Percentiles rank a stretch among this genome's conserved stretches.
Conservation (phyloP, 2,329 filamentous ascomycete species). For the Epichloe brachyelytri region DNA sequence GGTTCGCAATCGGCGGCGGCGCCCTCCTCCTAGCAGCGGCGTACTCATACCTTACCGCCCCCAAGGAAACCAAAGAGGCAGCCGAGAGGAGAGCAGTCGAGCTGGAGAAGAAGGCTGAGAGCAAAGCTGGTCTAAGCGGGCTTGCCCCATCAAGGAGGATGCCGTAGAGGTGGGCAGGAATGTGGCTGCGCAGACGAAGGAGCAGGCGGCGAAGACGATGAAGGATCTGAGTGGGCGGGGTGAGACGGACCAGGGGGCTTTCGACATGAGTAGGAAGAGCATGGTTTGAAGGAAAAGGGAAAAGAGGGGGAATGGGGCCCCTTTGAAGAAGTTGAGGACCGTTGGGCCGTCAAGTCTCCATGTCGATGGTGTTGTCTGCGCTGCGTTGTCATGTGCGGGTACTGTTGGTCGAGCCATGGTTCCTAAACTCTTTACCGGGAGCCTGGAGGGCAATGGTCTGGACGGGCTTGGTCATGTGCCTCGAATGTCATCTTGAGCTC, state of each 20-base stretch:
- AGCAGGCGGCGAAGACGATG: conserved; percentile 13
- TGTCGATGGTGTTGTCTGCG: no score
- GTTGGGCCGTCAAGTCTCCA: not conserved
- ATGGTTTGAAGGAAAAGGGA: no score
- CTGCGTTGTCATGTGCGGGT: conserved; percentile 35
- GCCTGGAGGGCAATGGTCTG: conserved; percentile 26
- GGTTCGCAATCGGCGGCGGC: conserved; percentile 17
- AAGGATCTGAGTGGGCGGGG: conserved; percentile 20
- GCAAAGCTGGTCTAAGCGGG: not conserved
- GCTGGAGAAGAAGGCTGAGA: not conserved
- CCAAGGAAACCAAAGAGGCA: conserved; percentile 5
- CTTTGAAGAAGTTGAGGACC: not conserved
- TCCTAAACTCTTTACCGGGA: conserved; percentile 31
- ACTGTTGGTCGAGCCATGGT: conserved; percentile 65
- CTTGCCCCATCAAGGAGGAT: conserved; percentile 7
- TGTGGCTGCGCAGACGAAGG: conserved; percentile 7
- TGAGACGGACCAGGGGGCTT: conserved; percentile 18
- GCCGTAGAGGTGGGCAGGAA: conserved; percentile 1
- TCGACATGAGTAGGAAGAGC: conserved; percentile 12
- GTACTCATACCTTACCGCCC: conserved; percentile 15
- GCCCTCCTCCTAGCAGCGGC: conserved; percentile 14
- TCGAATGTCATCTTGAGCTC: conserved; percentile 14
- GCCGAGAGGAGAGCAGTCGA: conserved; percentile 6
- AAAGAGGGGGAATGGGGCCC: not conserved
- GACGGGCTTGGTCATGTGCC: conserved; percentile 30